Base-by-base conservation (phyloP, 306 rosid species). In the Hylodesmum podocarpum region DNA sequence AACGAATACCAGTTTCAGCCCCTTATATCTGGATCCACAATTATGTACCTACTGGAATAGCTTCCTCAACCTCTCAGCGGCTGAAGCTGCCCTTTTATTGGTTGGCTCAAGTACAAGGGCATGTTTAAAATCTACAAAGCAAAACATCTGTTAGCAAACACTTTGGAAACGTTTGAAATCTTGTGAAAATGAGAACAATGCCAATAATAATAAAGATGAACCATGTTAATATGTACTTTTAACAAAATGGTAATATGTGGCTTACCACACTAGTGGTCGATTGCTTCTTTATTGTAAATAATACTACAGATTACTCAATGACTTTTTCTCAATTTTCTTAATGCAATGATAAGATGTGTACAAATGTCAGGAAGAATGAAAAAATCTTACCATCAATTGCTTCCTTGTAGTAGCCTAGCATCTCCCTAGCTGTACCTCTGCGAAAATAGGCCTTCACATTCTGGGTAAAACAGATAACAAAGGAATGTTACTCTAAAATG, bases 31-130 rank as follows among this genome's bases (percentile, higher is more conserved):
- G 25, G 22, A 25, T 65, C 66, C 37, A 22, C 40, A 51, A 34
- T 27, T 64, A 59, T 68, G 59, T 49, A 34, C 81, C 87, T 91
- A 79, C 80, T 14, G 91, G 88, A 90, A 96, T 57, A 96, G 34
- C 83, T 85, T 89, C 91, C 89, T 87, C 82, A 96, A 83, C 63
- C 86, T 89, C 36, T 96, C 94, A n/a, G 87, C 93, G 70, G 98
- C 78, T 22, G 66, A 8, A 6, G 98, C 77, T 53, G 99, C 99
- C 87, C 98, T 87, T 89, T 91, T 96, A 81, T 96, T 96, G 33
- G 98, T 96, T 55, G 99, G 99, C 87, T 96, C 99, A 28, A 96
- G 99, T 22, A 96, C 98, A 73, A 89, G 97, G 28, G 97, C 97
- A 58, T 89, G 77, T 44, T 73, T 89, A 71, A 86, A 96, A 85